A percentile compares a stretch with the other conserved stretches of the same genome.
Conservation (phyloP, 352 stramenopile species). For the Globisporangium radiosum region DNA sequence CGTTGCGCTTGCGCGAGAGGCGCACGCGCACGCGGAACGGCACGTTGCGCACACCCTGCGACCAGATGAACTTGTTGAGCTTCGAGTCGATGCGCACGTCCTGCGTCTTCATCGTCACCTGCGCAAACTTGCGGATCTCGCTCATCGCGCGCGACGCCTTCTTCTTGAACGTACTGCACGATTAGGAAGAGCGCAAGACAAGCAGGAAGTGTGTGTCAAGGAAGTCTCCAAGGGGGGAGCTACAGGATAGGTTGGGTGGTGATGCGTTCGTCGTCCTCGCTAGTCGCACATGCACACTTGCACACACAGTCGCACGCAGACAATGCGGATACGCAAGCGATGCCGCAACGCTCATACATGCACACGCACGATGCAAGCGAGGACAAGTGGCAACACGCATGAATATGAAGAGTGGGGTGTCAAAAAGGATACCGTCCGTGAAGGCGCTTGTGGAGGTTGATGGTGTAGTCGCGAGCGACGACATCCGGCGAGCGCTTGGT, state of each 20-base stretch:
- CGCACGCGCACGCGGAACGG: slow-evolving; percentile 96
- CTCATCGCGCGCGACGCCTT: slow-evolving; percentile 96
- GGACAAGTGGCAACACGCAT: slow-evolving; percentile 6
- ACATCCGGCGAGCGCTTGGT: slow-evolving; percentile 90
- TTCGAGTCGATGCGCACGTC: slow-evolving; percentile 95
- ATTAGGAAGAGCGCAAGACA: slow-evolving; percentile 9
- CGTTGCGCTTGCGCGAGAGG: slow-evolving; percentile 97
- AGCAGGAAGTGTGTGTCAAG: slow-evolving; percentile 42
- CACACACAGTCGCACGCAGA: slow-evolving; percentile 3
- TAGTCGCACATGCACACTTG: slow-evolving; percentile 3
- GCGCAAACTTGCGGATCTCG: slow-evolving; percentile 97
- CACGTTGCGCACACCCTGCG: slow-evolving; percentile 97
- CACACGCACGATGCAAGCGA: background rate
- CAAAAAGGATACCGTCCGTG: slow-evolving; percentile 88
- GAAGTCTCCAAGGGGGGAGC: slow-evolving; percentile 86
- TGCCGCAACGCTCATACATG: background rate
- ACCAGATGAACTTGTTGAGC: slow-evolving; percentile 98
- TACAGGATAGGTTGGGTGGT: slow-evolving; percentile 35
- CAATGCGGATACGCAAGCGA: background rate
- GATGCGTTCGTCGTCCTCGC: slow-evolving; percentile 4
- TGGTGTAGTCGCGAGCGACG: slow-evolving; percentile 97
- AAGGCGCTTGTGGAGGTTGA: slow-evolving; percentile 98
- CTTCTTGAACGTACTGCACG: slow-evolving; percentile 94
- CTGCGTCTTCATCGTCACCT: slow-evolving; percentile 96
- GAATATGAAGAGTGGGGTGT: slow-evolving; percentile 17